These are phyloP conservation scores for Nicotiana rustica DNA, from an alignment of 305 asterid genomes.

Conservation along the genomic window DNA sequence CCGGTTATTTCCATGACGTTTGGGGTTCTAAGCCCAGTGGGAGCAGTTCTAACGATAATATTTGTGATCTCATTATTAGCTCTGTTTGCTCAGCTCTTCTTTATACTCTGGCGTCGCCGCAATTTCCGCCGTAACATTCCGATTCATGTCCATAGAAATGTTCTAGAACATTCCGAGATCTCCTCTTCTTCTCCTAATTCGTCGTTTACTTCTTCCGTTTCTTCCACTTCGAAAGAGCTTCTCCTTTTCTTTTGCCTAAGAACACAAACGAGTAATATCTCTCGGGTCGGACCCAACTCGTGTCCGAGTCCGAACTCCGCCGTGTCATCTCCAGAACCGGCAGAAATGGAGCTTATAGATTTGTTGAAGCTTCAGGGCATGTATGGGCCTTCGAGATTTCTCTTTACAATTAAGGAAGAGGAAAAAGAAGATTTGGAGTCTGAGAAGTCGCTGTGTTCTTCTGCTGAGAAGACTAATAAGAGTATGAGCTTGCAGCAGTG, in stretches of 20 bases:
- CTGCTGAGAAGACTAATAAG: slow-evolving; percentile 36
- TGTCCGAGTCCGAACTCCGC: slow-evolving; percentile 23
- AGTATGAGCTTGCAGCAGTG: slow-evolving; percentile 46
- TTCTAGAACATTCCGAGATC: slow-evolving; percentile 30
- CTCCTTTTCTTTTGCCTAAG: slow-evolving; percentile 51
- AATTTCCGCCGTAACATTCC: slow-evolving; percentile 46
- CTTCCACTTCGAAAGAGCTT: slow-evolving; percentile 57
- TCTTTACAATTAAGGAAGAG: slow-evolving; percentile 65
- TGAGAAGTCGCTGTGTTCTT: slow-evolving; percentile 32
- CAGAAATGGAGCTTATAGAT: slow-evolving; percentile 62
- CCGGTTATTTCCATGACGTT: slow-evolving; percentile 39
- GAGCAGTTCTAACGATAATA: slow-evolving; percentile 48
- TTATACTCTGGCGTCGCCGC: slow-evolving; percentile 56
- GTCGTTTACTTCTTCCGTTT: no score
- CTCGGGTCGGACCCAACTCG: slow-evolving; percentile 46
- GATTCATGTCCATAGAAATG: slow-evolving; percentile 40
- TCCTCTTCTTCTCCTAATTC: no score
- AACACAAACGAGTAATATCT: slow-evolving; percentile 32
- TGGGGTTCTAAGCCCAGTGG: slow-evolving; percentile 50
- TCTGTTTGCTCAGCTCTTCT: slow-evolving; percentile 51
- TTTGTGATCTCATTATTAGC: slow-evolving; percentile 51
- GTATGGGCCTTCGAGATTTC: slow-evolving; percentile 65
- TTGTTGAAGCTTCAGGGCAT: slow-evolving; percentile 58
- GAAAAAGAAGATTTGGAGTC: slow-evolving; percentile 57
- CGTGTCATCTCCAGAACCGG: slow-evolving; percentile 2